phyloP scores from a whole-genome alignment of 2,329 filamentous ascomycete species.

The Colletotrichum aenigma region DNA sequence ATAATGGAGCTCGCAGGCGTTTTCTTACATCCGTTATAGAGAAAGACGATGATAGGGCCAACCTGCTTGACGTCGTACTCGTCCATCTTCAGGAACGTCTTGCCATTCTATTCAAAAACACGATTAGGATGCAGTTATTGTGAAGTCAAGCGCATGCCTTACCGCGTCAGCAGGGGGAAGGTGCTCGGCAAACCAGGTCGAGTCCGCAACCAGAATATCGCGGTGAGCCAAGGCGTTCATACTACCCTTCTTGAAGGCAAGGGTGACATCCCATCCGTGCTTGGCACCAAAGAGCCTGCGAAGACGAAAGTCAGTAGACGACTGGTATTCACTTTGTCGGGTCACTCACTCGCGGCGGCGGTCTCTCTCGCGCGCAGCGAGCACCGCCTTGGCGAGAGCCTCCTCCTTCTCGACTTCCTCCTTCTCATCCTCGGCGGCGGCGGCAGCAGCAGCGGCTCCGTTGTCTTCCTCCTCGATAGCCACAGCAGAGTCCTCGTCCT shows the following conservation, averaged over 20 bases:
- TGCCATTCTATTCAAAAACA: conserved; percentile 27
- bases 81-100: conserved; percentile 19
- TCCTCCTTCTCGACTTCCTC: not conserved
- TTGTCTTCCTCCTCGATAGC: not conserved
- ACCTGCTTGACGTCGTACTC: not conserved
- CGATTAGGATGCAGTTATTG: not conserved
- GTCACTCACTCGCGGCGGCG: not conserved
- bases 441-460: not conserved
- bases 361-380: not conserved
- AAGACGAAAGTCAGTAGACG: not conserved
- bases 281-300: not conserved
- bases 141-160: not conserved
- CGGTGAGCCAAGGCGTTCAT: conserved; percentile 28
- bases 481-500: not conserved
- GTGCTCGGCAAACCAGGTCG: conserved; percentile 36
- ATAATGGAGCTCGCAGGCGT: not conserved
- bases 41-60: conserved; percentile 32
- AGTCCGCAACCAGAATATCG: conserved; percentile 34
- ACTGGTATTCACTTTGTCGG: not conserved
- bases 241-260: not conserved
- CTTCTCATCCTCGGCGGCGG: not conserved
- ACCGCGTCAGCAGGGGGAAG: conserved; percentile 33
- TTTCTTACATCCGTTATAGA: conserved; percentile 37
- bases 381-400: not conserved
- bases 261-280: not conserved